These are phyloP conservation scores for Curvularia sp. DNA, from an alignment of 2,329 filamentous ascomycete species.

Conservation along the genomic window DNA sequence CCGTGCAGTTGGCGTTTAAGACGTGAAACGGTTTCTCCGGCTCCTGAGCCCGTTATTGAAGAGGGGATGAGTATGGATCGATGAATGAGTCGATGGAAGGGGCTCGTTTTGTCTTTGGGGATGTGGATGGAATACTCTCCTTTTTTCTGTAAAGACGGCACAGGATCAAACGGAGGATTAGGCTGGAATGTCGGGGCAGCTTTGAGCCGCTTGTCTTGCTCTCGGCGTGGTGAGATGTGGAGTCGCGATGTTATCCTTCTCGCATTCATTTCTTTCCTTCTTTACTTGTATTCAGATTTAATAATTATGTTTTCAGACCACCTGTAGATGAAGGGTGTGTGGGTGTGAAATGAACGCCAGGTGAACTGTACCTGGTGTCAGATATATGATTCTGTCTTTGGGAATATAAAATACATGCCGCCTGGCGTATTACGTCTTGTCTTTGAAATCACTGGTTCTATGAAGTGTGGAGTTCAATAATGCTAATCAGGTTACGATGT, in stretches of 20 bases:
- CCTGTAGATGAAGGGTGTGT: neutral
- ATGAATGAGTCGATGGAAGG: neutral
- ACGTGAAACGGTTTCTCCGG: neutral
- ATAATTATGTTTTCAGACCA: neutral
- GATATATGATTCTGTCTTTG: neutral
- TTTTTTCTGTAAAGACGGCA: neutral
- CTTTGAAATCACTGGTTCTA: neutral
- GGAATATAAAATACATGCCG: neutral
- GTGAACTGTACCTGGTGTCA: neutral
- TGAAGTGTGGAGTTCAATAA: neutral
- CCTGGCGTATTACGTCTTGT: neutral
- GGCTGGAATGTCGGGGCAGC: neutral
- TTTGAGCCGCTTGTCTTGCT: neutral
- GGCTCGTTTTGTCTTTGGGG: neutral
- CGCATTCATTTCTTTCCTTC: neutral
- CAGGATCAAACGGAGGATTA: neutral
- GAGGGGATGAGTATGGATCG: neutral
- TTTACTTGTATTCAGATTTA: neutral
- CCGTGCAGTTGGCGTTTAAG: neutral
- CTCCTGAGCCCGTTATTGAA: neutral
- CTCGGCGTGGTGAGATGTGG: neutral
- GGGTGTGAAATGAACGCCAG: neutral
- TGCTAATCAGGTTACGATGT: neutral
- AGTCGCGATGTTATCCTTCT: neutral
- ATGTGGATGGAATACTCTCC: neutral